phyloP scores from a whole-genome alignment of 2,329 filamentous ascomycete species.

The Neurospora sp. region DNA sequence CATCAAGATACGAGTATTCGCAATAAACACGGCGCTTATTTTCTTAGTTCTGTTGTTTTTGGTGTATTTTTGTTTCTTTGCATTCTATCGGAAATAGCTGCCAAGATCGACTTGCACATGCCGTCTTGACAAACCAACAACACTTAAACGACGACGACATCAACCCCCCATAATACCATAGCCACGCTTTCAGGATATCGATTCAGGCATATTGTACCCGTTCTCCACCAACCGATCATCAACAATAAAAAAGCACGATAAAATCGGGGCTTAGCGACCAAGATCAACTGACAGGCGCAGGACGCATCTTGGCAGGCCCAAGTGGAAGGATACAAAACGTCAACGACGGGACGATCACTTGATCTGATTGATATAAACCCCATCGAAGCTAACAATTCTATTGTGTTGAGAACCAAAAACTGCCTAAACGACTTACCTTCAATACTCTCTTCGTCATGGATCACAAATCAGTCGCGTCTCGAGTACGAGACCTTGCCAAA shows the following conservation, averaged over 20 bases:
- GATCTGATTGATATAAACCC: not conserved
- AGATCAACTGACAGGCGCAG: not conserved
- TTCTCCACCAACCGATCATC: not conserved
- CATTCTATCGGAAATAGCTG: not conserved
- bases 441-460: slow-evolving; percentile 10
- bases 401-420: not conserved
- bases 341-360: not conserved
- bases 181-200: not conserved
- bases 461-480: slow-evolving; percentile 20
- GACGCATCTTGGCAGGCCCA: not conserved
- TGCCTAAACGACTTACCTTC: not conserved
- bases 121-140: not conserved
- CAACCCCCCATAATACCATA: not conserved
- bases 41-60: not conserved
- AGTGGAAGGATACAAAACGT: not conserved
- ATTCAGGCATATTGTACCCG: not conserved
- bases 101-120: not conserved
- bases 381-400: not conserved
- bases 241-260: not conserved
- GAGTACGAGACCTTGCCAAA: slow-evolving; percentile 23
- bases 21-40: not conserved
- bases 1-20: not conserved
- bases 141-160: not conserved
- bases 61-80: not conserved
- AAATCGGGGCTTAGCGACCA: not conserved